These are phyloP conservation scores for Phytophthora colocasiae DNA, from an alignment of 352 stramenopile genomes.

Conservation along the genomic window DNA sequence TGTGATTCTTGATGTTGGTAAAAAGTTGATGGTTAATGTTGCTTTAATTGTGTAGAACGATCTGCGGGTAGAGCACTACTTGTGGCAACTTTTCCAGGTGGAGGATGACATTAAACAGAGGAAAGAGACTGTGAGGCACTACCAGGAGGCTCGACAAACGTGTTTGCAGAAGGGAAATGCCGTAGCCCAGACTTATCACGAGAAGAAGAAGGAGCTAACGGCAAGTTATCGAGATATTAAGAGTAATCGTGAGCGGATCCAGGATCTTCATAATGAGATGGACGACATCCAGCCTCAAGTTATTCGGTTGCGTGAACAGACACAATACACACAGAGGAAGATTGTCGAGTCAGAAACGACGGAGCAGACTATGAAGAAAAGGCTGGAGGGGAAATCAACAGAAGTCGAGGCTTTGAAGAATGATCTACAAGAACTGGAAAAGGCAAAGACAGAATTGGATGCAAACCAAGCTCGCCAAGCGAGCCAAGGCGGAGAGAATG, in stretches of 20 bases:
- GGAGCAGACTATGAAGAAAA: constrained; percentile 70
- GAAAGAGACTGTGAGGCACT: constrained; percentile 73
- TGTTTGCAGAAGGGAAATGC: constrained; percentile 61
- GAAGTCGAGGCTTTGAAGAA: constrained; percentile 86
- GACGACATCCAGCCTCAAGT: constrained; percentile 77
- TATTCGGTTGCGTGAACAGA: constrained; percentile 90
- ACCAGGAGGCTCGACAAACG: constrained; percentile 50
- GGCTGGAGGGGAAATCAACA: constrained; percentile 81
- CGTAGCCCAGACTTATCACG: constrained; percentile 52
- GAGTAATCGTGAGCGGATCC: constrained; percentile 68
- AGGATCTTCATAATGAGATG: constrained; percentile 86
- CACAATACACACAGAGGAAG: constrained; percentile 84
- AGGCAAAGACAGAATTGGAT: constrained; percentile 66
- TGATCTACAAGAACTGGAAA: constrained; percentile 73
- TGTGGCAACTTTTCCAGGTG: constrained; percentile 97
- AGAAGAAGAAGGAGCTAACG: constrained; percentile 81
- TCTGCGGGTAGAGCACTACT: constrained; percentile 92
- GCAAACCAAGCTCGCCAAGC: constrained; percentile 39
- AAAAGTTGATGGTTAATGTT: background rate
- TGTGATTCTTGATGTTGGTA: background rate
- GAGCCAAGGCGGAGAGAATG: constrained; percentile 50
- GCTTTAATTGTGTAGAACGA: constrained; percentile 46
- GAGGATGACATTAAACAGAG: constrained; percentile 89
- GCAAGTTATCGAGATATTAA: constrained; percentile 65
- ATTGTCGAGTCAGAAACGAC: constrained; percentile 56